These are phyloP conservation scores for Gorgonomyces haynaldii DNA, from an alignment of 192 early-diverging fungal genomes.

Conservation along the genomic window DNA sequence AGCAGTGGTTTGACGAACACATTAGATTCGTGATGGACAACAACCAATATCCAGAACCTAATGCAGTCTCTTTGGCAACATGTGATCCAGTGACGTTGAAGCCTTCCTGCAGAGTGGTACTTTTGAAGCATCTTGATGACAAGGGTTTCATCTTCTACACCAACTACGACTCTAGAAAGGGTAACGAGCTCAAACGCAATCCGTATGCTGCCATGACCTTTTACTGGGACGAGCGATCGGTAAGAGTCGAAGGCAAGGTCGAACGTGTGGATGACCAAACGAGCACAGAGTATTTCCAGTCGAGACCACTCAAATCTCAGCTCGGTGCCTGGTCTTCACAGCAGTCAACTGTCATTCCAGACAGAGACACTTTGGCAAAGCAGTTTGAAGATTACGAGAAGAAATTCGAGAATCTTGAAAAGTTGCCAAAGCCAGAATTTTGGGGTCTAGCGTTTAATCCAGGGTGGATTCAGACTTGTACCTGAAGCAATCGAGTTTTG, in stretches of 20 bases:
- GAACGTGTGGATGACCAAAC: slow-evolving; percentile 14
- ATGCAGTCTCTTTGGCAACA: slow-evolving; percentile 39
- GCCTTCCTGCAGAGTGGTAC: slow-evolving; percentile 25
- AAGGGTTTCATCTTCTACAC: slow-evolving; percentile 44
- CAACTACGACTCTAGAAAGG: slow-evolving; percentile 41
- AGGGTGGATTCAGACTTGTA: slow-evolving; percentile 33
- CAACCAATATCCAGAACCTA: slow-evolving; percentile 28
- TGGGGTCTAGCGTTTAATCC: too few relatives aligned
- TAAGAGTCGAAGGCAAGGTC: slow-evolving; percentile 38
- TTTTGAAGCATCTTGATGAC: slow-evolving; percentile 37
- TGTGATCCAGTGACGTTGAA: neutral
- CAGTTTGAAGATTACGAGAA: slow-evolving; percentile 15
- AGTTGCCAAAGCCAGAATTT: slow-evolving; percentile 26
- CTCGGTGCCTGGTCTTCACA: slow-evolving; percentile 37
- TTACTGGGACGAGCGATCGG: slow-evolving; percentile 35
- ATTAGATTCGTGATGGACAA: neutral
- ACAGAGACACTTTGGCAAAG: slow-evolving; percentile 11
- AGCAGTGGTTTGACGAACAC: slow-evolving; percentile 30
- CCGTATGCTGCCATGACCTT: slow-evolving; percentile 32
- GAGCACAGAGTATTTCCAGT: slow-evolving; percentile 34
- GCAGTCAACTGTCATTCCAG: slow-evolving; percentile 12
- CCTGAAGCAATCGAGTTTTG: slow-evolving; percentile 44
- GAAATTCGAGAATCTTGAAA: slow-evolving; percentile 21
- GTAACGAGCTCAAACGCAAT: slow-evolving; percentile 23
- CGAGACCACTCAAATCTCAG: slow-evolving; percentile 6